Base-by-base conservation (phyloP, 495 filamentous ascomycete genomes). In the Poronia punctata region DNA sequence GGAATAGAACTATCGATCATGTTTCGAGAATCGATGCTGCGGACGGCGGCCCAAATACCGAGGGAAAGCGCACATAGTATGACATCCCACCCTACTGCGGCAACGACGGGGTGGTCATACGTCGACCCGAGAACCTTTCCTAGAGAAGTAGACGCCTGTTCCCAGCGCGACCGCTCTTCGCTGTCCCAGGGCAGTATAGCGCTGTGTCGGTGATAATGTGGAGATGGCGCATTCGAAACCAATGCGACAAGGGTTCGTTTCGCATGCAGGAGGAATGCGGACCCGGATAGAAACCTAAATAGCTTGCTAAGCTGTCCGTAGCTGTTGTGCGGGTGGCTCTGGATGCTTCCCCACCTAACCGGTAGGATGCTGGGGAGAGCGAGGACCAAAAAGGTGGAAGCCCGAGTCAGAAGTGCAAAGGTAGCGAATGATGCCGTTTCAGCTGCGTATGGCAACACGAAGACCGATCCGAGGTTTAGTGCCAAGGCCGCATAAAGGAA, bases 21-120 rank as follows among this genome's bases (percentile, higher is more conserved):
- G 35, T 63, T 55, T 20, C 54, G 41, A 0, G 62, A 50, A 46
- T 75, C 65, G 6, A 67, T 53, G 8, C 67, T 62, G 9, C 74
- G 58, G 5, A 70, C 58, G n/a, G 68, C 71, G 7, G 67, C 61
- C 75, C 75, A 79, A 1, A 70, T 32, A 4, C 72, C 67, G 2
- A 79, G 54, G 47, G 71, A 74, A 3, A 76, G 35, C 5, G 60
- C 55, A 28, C 57, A 70, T n/a, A 77, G 55, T 1, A 77, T 45
- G 0, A 72, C 71, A 50, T 78, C 75, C 45, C 63, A 64, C 1
- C 68, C 70, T 4, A 65, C 65, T 7, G 60, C 64, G 28, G 61
- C 54, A 12, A 78, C 65, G 1, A 54, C 67, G 1, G 75, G 75
- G 45, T 79, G 71, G 21, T 66, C 62, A 11, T 49, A 54, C 17